These are phyloP conservation scores for Populus simonii DNA, from an alignment of 345 rosid species.

Conservation along the genomic window DNA sequence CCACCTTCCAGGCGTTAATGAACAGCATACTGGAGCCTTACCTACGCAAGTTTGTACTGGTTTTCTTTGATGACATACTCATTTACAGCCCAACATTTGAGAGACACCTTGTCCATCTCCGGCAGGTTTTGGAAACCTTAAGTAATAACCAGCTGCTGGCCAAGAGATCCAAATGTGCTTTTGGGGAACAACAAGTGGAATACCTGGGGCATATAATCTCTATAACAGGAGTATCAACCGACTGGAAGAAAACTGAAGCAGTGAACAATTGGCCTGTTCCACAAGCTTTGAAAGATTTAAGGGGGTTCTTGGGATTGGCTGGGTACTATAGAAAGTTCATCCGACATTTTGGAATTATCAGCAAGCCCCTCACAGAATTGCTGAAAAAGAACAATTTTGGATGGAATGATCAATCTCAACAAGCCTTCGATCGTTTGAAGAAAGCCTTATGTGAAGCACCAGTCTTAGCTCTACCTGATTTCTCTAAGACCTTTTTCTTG, in stretches of 20 bases:
- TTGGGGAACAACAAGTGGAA: background rate
- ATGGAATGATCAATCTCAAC: background rate
- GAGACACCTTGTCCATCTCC: background rate
- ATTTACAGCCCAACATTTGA: background rate
- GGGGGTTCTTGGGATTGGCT: background rate
- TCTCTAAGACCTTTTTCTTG: background rate
- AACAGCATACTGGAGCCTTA: no score
- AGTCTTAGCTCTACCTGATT: background rate
- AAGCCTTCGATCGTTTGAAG: background rate
- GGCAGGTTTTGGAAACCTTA: fast-evolving
- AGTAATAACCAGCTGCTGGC: background rate
- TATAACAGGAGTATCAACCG: fast-evolving
- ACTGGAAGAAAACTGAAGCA: background rate
- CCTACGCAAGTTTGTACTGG: no score
- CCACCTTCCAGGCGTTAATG: no score
- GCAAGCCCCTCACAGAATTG: background rate
- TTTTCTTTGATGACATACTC: background rate
- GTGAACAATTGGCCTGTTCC: background rate
- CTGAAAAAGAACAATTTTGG: background rate
- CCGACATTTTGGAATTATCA: no score
- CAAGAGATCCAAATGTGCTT: background rate
- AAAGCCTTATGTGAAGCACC: background rate
- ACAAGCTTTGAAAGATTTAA: background rate
- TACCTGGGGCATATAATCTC: background rate
- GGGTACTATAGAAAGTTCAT: background rate